Evolutionary conservation across 306 rosid species (phyloP), one percentile per base, ranked within the genome.

Genomic region (Cicer yamashitae): DNA sequence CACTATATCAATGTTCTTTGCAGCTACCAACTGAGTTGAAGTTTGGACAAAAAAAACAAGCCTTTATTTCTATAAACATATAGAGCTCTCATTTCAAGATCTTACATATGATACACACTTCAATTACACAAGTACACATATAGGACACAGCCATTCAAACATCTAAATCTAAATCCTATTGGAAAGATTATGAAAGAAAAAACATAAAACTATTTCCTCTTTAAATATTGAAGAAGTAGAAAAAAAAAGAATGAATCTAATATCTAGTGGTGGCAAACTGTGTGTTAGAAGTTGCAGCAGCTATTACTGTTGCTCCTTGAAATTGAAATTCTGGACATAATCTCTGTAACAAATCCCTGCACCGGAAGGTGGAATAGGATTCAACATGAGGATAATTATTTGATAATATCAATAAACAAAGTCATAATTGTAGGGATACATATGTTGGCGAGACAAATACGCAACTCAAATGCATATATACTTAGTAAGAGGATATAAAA

Each of bases 271-370:
- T 68, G 37, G 37, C n/a, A 38, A 39, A 46, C 61, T 75, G 40
- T 66, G 67, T 44, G 71, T 75, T 56, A 78, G 69, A 20, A 81
- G 78, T 75, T 72, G 75, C 77, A 44, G 63, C 10, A 63, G 69
- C 85, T 80, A 71, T 63, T 50, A 69, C 66, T 43, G 70, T 37
- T 78, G 67, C 67, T 71, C 62, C 63, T 60, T 67, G 57, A 52
- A 37, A 53, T 51, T 76, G 79, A 62, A 30, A 61, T 18, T 76
- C 75, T 65, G 72, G 63, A 40, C 48, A 40, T 67, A 70, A 45
- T 53, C 40, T 56, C 73, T 81, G 74, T 85, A 66, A 74, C 54
- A 84, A 77, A 54, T 67, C 63, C 88, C 90, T 91, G 91, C 86
- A 83, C 12, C 11, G 58, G 61, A 77, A 61, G 63, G 62, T 15